Base-by-base conservation (phyloP, 2,329 filamentous ascomycete genomes). In the Coniochaeta sp. region DNA sequence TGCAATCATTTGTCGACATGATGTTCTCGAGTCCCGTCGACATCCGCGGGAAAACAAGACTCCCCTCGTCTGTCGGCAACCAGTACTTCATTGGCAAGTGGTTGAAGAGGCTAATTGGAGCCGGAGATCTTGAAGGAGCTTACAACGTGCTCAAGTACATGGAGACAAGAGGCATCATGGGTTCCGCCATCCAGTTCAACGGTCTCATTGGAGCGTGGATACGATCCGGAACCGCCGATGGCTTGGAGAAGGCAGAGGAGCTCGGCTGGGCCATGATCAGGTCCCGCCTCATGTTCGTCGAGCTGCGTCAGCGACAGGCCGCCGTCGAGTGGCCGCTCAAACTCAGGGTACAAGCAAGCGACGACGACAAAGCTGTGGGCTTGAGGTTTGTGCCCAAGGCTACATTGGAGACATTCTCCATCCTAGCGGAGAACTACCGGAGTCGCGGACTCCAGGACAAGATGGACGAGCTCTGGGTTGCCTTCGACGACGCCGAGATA, bases 1-100 rank as follows among this genome's bases (percentile, higher is more conserved):
- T 92, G 51, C 81, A 82, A 50, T 82, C 89, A 0, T 95, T 95
- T 66, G 88, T 86, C 58, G 89, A 96, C 65, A 95, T 96, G 90
- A 91, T 95, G 83, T 81, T 82, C 52, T 78, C 80, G 4, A 78
- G 78, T 5, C 64, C 72, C 42, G 66, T 82, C 51, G 72, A 80
- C 52, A 61, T 80, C 48, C 70, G 69, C 49, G 71, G 70, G 52
- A 63, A 58, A 48, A 59, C 62, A 7, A 65, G 61, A 49, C 67
- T 82, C 52, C 78, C 79, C 1, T 70, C 71, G 1, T 67, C 72
- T 8, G 67, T 82, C 33, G 73, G 71, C 48, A 94, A 95, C 66
- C 84, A 86, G 56, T 92, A 90, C 67, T 89, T 96, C 67, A 87
- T 91, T 57, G 87, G 86, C 30, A 91, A 89, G 60, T 96, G 91